Conservation (phyloP, 176 grass and related monocot species). For the Puya raimondii region DNA sequence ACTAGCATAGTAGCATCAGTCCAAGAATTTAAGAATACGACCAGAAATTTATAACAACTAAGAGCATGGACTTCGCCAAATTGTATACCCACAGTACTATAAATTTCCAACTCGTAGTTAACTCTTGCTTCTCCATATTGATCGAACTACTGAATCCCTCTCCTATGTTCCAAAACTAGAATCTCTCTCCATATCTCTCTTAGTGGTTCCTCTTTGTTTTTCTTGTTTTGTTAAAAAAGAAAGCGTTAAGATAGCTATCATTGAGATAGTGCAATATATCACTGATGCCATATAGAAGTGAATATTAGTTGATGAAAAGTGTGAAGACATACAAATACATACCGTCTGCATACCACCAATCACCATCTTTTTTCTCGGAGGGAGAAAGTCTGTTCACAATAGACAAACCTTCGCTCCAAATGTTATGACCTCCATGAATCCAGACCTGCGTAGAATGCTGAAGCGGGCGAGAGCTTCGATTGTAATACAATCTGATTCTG, state of each 20-base stretch:
- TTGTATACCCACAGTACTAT: neutral
- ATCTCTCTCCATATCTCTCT: neutral
- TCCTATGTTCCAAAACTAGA: neutral
- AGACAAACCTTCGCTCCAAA: conserved; percentile 73
- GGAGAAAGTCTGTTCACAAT: conserved; percentile 43
- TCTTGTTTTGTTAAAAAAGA: too few species aligned
- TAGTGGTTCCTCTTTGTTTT: too few species aligned
- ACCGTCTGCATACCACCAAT: conserved; percentile 85
- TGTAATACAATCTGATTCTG: conserved; percentile 68
- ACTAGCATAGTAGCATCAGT: too few species aligned
- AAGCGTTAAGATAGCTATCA: neutral
- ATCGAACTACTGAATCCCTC: neutral
- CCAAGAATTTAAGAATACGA: too few species aligned
- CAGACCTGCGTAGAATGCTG: conserved; percentile 66
- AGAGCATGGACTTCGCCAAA: neutral
- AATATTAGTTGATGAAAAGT: conserved; percentile 10
- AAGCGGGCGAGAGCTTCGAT: conserved; percentile 57
- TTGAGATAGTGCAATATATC: neutral
- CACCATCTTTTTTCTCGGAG: conserved; percentile 53
- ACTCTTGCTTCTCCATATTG: neutral
- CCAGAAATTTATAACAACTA: too few species aligned
- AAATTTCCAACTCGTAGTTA: neutral
- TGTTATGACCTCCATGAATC: conserved; percentile 88
- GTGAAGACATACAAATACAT: conserved; percentile 13
- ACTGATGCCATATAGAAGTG: neutral